Base-by-base conservation (phyloP, 805 yeast species). In the Spencermartinsiella europaea region DNA sequence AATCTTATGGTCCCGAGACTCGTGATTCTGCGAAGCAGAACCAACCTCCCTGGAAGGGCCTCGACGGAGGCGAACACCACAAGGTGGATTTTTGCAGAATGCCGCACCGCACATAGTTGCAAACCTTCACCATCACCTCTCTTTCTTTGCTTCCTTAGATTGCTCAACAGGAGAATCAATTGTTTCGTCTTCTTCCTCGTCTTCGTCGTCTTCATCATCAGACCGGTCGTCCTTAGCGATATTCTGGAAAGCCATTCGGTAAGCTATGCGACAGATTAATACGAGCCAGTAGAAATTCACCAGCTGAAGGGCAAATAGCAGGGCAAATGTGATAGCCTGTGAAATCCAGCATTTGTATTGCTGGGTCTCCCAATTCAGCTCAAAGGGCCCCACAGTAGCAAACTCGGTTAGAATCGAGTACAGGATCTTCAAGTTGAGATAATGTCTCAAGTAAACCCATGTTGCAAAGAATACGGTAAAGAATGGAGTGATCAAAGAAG, bases 311-410 rank as follows among this genome's bases (percentile, higher is more conserved):
- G 93, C 90, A 44, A 76, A 71, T 50, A 93, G 76, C 60, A 93
- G 75, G 19, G 68, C 65, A 60, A 93, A 90, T 2, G 91, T 90
- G 63, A 93, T 89, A 45, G 87, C 85, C 69, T 87, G 95, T 20
- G 98, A 83, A 55, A 93, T 86, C 84, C 88, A 88, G 69, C 98
- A 93, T 68, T 93, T 93, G 72, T 91, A 93, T 66, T 93, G 96
- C 66, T 90, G 91, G 25, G 93, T 81, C 10, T 76, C 85, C 80
- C 87, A 93, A 71, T 88, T 80, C 56, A 93, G 72, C 47, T 75
- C 76, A 67, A 74, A 89, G 46, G 82, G 81, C 34, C 99, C 99
- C 20, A 86, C 88, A 1, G 95, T 78, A 54, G 74, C 77, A 69
- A 86, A 93, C 66, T 89, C 95, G 16, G 96, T 89, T 45, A 84